phyloP scores from a whole-genome alignment of 306 rosid species.

The Elaeagnus macrophylla region DNA sequence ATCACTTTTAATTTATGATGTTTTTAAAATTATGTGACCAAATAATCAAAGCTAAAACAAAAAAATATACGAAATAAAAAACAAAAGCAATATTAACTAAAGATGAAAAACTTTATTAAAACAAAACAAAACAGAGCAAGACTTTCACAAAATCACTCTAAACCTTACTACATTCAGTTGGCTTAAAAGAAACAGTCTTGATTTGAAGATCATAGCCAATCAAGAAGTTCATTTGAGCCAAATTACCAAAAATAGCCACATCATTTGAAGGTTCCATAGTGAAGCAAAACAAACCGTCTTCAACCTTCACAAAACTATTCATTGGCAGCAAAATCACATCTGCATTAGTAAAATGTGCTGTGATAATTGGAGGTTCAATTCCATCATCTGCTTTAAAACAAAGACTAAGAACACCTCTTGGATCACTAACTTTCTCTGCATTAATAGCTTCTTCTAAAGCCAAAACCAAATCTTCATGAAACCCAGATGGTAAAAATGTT shows the following conservation, averaged over 20 bases:
- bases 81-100: too few species aligned
- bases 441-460: conserved; percentile 18
- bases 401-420: conserved; percentile 15
- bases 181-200: conserved; percentile 31
- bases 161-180: conserved; percentile 25
- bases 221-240: conserved; percentile 47
- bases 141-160: neutral
- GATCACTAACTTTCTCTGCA: conserved; percentile 27
- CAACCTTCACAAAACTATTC: conserved; percentile 30
- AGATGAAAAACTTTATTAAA: too few species aligned
- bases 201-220: conserved; percentile 39
- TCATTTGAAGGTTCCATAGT: neutral
- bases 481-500: conserved; percentile 19
- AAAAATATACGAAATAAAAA: too few species aligned
- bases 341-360: conserved; percentile 41
- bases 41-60: too few species aligned
- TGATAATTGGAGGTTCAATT: conserved; percentile 20
- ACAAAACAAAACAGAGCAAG: too few species aligned
- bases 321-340: conserved; percentile 26
- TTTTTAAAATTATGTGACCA: too few species aligned
- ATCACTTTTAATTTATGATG: too few species aligned
- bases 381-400: conserved; percentile 21
- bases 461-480: conserved; percentile 18
- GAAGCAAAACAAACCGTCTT: conserved; percentile 29
- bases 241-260: conserved; percentile 31